A percentile compares a stretch with the other conserved stretches of the same genome.
These are phyloP conservation scores for Arabidopsis arenosa DNA, from an alignment of 345 rosid genomes.

Conservation along the genomic window DNA sequence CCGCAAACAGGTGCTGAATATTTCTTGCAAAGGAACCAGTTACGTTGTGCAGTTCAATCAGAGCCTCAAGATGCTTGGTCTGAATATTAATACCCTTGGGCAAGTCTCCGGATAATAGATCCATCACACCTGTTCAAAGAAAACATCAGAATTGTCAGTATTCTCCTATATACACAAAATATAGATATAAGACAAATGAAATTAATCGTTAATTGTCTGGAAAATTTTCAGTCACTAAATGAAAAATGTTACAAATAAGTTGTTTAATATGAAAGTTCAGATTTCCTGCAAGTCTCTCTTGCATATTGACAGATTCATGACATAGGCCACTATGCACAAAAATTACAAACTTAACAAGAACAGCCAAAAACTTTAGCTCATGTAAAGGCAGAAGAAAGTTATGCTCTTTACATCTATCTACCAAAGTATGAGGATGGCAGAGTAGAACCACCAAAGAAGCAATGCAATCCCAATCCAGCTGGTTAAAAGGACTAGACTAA, in stretches of 20 bases:
- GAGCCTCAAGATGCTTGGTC: constrained; percentile 87
- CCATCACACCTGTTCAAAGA: constrained; percentile 69
- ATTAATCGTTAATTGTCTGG: background rate
- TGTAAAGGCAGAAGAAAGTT: constrained; percentile 19
- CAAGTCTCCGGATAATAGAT: constrained; percentile 88
- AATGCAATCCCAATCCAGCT: background rate
- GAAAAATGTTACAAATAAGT: constrained; percentile 3
- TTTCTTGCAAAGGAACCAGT: constrained; percentile 88
- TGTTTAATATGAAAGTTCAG: background rate
- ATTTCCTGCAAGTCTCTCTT: background rate
- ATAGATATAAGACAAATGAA: constrained; percentile 10
- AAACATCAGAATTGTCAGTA: constrained; percentile 37
- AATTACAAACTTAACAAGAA: background rate
- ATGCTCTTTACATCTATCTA: constrained; percentile 5
- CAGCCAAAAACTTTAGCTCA: constrained; percentile 4
- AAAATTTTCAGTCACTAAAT: constrained; percentile 7
- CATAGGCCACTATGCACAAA: constrained; percentile 3
- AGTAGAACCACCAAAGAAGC: constrained; percentile 10
- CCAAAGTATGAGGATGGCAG: constrained; percentile 12
- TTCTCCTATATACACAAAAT: constrained; percentile 18
- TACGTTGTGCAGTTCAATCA: constrained; percentile 90
- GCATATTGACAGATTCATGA: constrained; percentile 13
- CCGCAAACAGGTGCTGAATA: constrained; percentile 89
- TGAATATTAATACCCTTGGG: constrained; percentile 92
- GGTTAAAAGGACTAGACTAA: constrained; percentile 26